A percentile compares a stretch with the other conserved stretches of the same genome.
Conservation (phyloP, 768 basidiomycete species). For the Auricularia heimuer region DNA sequence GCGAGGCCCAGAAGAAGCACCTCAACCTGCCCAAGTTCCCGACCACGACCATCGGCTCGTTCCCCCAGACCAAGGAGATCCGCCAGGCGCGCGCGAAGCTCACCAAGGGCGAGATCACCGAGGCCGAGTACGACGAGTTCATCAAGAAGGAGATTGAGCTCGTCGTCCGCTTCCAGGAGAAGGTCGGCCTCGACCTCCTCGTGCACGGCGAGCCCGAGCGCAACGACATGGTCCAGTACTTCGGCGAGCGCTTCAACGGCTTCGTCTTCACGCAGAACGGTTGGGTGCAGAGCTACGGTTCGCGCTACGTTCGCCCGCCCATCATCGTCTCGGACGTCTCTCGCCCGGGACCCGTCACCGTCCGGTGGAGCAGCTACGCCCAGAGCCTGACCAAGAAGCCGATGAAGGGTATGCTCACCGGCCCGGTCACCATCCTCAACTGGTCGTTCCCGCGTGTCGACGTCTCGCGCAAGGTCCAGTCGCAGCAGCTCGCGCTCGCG, state of each 20-base stretch:
- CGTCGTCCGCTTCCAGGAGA: slow-evolving; percentile 96
- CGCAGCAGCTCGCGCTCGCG: slow-evolving; percentile 94
- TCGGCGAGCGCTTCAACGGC: slow-evolving; percentile 88
- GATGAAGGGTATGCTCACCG: slow-evolving; percentile 99
- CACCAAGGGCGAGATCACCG: slow-evolving; percentile 80
- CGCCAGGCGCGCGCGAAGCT: slow-evolving; percentile 93
- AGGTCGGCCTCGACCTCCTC: slow-evolving; percentile 88
- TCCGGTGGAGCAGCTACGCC: slow-evolving; percentile 93
- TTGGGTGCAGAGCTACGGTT: slow-evolving; percentile 99
- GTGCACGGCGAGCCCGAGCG: slow-evolving; percentile 99
- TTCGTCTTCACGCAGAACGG: slow-evolving; percentile 98
- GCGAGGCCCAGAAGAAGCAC: slow-evolving; percentile 72
- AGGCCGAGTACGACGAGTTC: slow-evolving; percentile 88
- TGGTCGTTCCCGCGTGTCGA: slow-evolving; percentile 99
- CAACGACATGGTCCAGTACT: slow-evolving; percentile 99
- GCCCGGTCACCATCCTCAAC: slow-evolving; percentile 97
- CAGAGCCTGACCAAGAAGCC: slow-evolving; percentile 88
- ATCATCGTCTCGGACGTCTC: slow-evolving; percentile 98
- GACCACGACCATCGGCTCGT: slow-evolving; percentile 96
- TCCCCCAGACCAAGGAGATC: slow-evolving; percentile 99
- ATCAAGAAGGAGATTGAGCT: slow-evolving; percentile 94
- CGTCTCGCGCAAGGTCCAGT: slow-evolving; percentile 90
- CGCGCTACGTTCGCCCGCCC: slow-evolving; percentile 96
- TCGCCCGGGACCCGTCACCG: slow-evolving; percentile 87
- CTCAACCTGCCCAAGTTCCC: slow-evolving; percentile 94